A percentile compares a stretch with the other conserved stretches of the same genome.
These are phyloP conservation scores for Phlyctochytrium bullatum DNA, from an alignment of 192 early-diverging fungal genomes.

Conservation along the genomic window DNA sequence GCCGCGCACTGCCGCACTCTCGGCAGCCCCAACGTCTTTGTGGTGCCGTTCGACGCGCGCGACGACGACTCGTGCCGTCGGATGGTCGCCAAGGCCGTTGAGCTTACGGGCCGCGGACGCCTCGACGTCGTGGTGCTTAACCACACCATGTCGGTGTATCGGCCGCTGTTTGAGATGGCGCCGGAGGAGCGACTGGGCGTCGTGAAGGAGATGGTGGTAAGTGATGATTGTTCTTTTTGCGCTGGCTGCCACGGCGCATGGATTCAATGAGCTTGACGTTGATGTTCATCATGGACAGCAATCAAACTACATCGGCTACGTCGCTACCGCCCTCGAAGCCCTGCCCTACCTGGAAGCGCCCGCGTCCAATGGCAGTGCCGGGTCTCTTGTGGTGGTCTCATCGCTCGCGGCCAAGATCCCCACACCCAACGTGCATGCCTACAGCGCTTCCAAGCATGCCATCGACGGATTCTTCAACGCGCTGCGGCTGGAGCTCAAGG, in stretches of 20 bases:
- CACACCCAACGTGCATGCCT: constrained; percentile 68
- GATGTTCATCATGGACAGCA: neutral
- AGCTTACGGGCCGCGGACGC: neutral
- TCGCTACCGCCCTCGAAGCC: constrained; percentile 5
- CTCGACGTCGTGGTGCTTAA: constrained; percentile 15
- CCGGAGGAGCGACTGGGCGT: neutral
- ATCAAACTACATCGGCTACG: constrained; percentile 15
- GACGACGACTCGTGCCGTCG: constrained; percentile 9
- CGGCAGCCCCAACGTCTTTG: neutral
- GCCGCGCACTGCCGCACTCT: neutral
- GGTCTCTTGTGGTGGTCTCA: constrained; percentile 62
- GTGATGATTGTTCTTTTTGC: neutral
- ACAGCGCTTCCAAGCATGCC: constrained; percentile 74
- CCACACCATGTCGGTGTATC: constrained; percentile 5
- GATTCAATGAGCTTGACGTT: no score
- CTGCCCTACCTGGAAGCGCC: neutral
- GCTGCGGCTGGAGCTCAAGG: constrained; percentile 65
- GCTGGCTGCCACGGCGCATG: no score
- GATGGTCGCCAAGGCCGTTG: neutral
- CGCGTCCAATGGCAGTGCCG: neutral
- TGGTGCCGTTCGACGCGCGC: constrained; percentile 6
- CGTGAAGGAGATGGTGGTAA: neutral
- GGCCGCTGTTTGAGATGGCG: constrained; percentile 4
- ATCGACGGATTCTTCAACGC: constrained; percentile 74
- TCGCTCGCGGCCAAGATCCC: constrained; percentile 70